Evolutionary conservation across 2,329 filamentous ascomycete genomes (phyloP), one percentile per base, ranked within the genome.

Genomic region (Waltergamsia citrina): DNA sequence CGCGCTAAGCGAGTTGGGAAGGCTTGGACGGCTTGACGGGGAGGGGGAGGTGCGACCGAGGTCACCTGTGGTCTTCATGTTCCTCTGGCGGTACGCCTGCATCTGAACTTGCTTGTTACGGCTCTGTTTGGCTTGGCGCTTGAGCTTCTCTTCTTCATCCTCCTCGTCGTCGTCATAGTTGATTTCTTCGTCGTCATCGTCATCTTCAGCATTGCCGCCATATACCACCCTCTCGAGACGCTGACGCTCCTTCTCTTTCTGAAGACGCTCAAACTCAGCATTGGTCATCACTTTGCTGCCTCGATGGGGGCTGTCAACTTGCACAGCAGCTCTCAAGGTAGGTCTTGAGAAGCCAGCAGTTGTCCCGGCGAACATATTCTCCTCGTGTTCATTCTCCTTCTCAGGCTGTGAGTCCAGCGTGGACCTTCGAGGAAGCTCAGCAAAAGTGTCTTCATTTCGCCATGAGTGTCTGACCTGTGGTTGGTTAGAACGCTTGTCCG

Each of bases 11-110:
- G 74, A 75, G 22, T 69, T 62, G 14, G 70, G 65, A 40, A 79
- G 55, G 32, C 63, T 61, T 11, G 74, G 68, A n/a, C 76, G 72
- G 18, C 67, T 55, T 9, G 62, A 50, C 7, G 41, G 32, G 6
- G 41, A 31, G 5, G 68, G 34, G 11, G 32, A 28, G 7, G 23
- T 16, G 6, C 14, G 12, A 17, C 29, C 55, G 16, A 76, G 62
- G 45, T 90, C 85, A 31, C 87, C 87, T 1, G 86, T 93, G 20
- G 92, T 82, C 59, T 94, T 94, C 83, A 90, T 94, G 87, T 94
- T 94, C 57, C 92, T 84, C 54, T 94, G 87, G 38, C 87, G 76
- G 55, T 94, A 94, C 2, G 94, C 81, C 2, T 85, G 73, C 66
- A 94, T 80, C 53, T 92, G 85, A 10, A 87, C 87, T 56, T 94